Conservation (phyloP, 129 eudicot genomes). For the Arctium lappa region DNA sequence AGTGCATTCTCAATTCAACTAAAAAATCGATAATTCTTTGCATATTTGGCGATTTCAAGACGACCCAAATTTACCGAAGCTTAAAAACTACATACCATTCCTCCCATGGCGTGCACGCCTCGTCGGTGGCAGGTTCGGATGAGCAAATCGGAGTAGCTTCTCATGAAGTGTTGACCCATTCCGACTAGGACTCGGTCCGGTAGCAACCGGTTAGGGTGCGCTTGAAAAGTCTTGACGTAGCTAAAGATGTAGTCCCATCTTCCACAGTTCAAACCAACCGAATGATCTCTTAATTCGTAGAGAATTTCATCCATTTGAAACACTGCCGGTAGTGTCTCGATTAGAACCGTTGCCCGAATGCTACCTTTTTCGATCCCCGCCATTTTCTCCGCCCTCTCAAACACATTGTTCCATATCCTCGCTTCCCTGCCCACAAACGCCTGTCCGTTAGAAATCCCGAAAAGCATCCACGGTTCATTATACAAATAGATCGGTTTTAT, state of each 20-base stretch:
- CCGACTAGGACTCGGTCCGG: conserved; percentile 87
- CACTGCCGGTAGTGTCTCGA: conserved; percentile 95
- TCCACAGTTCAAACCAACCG: conserved; percentile 89
- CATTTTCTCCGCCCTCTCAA: conserved; percentile 73
- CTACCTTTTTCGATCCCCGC: conserved; percentile 84
- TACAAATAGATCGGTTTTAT: neutral
- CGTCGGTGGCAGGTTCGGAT: conserved; percentile 87
- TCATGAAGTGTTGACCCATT: conserved; percentile 93
- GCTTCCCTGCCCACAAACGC: conserved; percentile 66
- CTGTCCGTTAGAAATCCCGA: neutral
- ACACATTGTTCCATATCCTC: conserved; percentile 86
- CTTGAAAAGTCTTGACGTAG: conserved; percentile 90
- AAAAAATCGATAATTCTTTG: neutral
- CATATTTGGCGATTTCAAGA: neutral
- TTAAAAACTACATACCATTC: conserved; percentile 54
- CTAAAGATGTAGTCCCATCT: conserved; percentile 98
- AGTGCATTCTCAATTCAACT: no score
- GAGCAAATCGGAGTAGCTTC: conserved; percentile 90
- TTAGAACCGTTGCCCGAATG: conserved; percentile 86
- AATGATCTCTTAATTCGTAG: conserved; percentile 78
- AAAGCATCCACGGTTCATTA: neutral
- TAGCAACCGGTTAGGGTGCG: conserved; percentile 81
- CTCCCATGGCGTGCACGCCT: conserved; percentile 98
- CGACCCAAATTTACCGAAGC: neutral
- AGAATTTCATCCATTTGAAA: conserved; percentile 94